phyloP scores from a whole-genome alignment of 192 early-diverging fungal genomes.

The Funneliformis geosporum region DNA sequence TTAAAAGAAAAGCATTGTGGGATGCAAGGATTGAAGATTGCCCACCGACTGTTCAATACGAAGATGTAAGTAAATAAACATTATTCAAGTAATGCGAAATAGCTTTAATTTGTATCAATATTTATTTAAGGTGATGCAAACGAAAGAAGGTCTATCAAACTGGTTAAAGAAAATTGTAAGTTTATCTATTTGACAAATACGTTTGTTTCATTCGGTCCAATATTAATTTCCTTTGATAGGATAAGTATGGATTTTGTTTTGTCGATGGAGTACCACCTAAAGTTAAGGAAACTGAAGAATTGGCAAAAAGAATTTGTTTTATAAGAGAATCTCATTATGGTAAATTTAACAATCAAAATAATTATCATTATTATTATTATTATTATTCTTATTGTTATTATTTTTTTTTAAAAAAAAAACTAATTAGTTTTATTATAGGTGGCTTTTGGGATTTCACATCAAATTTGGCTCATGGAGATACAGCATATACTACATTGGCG shows the following conservation, averaged over 20 bases:
- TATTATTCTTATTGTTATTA: too few relatives aligned
- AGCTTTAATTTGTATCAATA: not conserved
- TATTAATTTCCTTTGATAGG: constrained; percentile 35
- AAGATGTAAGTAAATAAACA: not conserved
- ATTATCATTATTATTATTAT: too few relatives aligned
- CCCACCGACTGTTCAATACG: constrained; percentile 44
- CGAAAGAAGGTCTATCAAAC: constrained; percentile 63
- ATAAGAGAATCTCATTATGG: constrained; percentile 82
- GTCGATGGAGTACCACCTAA: constrained; percentile 70
- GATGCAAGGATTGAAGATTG: constrained; percentile 35
- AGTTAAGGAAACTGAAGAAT: constrained; percentile 60
- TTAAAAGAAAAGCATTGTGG: constrained; percentile 25
- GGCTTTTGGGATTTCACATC: constrained; percentile 79
- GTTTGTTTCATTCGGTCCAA: not conserved
- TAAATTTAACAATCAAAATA: too few relatives aligned
- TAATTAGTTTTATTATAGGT: constrained; percentile 29
- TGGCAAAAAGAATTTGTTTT: constrained; percentile 67
- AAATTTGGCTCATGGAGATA: constrained; percentile 77
- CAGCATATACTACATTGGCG: constrained; percentile 74
- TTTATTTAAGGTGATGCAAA: constrained; percentile 56
- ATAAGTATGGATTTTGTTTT: constrained; percentile 72
- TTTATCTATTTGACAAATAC: not conserved
- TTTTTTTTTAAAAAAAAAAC: not conserved
- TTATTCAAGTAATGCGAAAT: not conserved
- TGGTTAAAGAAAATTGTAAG: constrained; percentile 71